Conservation (phyloP, 129 eudicot genomes). For the Silybum marianum region DNA sequence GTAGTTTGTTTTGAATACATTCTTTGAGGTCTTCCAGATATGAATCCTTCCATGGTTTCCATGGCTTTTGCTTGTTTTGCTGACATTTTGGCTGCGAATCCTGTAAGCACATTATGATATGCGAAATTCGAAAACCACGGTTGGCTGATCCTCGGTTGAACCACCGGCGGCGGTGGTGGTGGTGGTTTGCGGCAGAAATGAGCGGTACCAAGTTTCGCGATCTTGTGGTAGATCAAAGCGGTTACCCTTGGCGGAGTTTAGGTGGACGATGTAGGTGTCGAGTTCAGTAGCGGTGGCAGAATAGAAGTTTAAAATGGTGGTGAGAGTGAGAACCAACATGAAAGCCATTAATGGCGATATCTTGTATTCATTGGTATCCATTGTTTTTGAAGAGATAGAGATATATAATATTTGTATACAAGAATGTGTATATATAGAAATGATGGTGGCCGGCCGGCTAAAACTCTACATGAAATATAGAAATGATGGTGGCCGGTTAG, state of each 20-base stretch:
- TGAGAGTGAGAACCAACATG: conserved; percentile 19
- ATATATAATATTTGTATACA: background rate
- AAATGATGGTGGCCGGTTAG: background rate
- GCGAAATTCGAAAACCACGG: conserved; percentile 43
- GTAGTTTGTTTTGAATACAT: conserved; percentile 43
- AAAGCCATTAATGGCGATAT: conserved; percentile 22
- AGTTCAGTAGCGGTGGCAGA: conserved; percentile 20
- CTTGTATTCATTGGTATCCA: background rate
- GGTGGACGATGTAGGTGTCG: conserved; percentile 58
- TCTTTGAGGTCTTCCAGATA: conserved; percentile 49
- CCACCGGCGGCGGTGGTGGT: background rate
- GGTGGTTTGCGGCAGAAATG: conserved; percentile 41
- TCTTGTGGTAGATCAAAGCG: background rate
- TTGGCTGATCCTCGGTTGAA: conserved; percentile 3
- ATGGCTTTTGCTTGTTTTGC: conserved; percentile 51
- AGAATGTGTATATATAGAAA: conserved; percentile 7
- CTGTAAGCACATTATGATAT: conserved; percentile 49
- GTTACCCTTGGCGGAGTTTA: conserved; percentile 37
- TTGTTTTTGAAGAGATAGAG: conserved; percentile 14
- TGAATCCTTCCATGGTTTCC: conserved; percentile 54
- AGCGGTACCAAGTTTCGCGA: conserved; percentile 37
- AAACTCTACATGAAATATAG: conserved; percentile 39
- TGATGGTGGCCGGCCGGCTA: background rate
- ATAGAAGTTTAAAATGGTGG: conserved; percentile 17
- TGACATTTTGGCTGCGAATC: conserved; percentile 65